phyloP scores from a whole-genome alignment of 2,329 filamentous ascomycete genomes.

The Trichoderma koningii region DNA sequence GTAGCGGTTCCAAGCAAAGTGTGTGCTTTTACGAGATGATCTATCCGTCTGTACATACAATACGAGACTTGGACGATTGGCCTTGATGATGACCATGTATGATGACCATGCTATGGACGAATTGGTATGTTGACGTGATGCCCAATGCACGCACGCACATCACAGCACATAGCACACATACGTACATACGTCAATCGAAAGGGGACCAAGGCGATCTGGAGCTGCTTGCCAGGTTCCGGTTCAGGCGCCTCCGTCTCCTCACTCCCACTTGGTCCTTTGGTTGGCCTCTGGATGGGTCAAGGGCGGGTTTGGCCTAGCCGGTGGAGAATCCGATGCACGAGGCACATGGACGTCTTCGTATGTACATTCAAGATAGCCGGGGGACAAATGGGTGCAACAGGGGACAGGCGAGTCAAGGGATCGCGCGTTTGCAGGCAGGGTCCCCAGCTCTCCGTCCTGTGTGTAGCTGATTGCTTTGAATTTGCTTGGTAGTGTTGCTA shows the following conservation, averaged over 20 bases:
- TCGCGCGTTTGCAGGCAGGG: conserved; percentile 18
- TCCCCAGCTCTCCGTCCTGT: neutral
- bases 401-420: conserved; percentile 24
- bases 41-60: too few species aligned
- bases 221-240: conserved; percentile 1
- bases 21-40: too few species aligned
- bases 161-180: neutral
- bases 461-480: neutral
- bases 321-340: conserved; percentile 23
- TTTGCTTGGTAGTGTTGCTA: neutral
- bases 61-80: neutral
- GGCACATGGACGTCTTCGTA: conserved; percentile 18
- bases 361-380: conserved; percentile 21
- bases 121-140: conserved; percentile 3
- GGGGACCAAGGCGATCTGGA: conserved; percentile 20
- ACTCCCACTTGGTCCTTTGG: neutral
- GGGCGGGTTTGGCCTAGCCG: conserved; percentile 13
- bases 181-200: conserved; percentile 20
- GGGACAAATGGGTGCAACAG: conserved; percentile 4
- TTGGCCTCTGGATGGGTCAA: neutral
- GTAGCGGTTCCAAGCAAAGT: neutral
- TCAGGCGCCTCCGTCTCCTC: conserved; percentile 1
- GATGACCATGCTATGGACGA: too few species aligned
- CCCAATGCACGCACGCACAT: neutral
- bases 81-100: neutral